phyloP scores from a whole-genome alignment of 2,329 filamentous ascomycete species.

The Colletotrichum higginsianum region DNA sequence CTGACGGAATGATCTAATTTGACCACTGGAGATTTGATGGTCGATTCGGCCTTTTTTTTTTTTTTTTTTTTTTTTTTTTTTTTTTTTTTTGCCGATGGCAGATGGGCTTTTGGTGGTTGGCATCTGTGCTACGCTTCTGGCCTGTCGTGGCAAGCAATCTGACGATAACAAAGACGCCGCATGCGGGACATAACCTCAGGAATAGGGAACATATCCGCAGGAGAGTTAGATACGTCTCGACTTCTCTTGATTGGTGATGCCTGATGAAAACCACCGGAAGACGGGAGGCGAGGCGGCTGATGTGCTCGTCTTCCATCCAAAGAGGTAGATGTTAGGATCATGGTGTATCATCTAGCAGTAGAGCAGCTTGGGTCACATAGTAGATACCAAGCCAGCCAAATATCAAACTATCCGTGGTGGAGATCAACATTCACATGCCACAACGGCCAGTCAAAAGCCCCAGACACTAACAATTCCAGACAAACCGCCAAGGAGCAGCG shows the following conservation, averaged over 20 bases:
- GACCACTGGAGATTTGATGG: too few species aligned
- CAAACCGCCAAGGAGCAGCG: background rate
- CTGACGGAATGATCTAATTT: background rate
- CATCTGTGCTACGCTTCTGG: background rate
- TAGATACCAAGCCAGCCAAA: background rate
- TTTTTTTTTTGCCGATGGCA: background rate
- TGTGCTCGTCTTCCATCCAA: background rate
- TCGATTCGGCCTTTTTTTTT: background rate
- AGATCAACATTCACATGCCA: constrained; percentile 22
- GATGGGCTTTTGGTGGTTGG: background rate
- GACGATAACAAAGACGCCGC: background rate
- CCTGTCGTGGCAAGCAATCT: background rate
- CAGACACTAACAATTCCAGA: constrained; percentile 31
- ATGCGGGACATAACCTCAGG: background rate
- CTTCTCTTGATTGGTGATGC: background rate
- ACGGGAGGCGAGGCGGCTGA: background rate
- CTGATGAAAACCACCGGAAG: background rate
- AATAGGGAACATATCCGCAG: background rate
- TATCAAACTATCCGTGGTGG: constrained; percentile 3
- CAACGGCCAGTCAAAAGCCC: constrained; percentile 29
- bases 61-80: background rate
- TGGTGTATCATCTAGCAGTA: background rate
- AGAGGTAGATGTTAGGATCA: background rate
- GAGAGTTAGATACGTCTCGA: background rate
- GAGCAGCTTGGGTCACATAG: too few species aligned